phyloP scores from a whole-genome alignment of 768 basidiomycete genomes.

The Wakefieldia striispora region DNA sequence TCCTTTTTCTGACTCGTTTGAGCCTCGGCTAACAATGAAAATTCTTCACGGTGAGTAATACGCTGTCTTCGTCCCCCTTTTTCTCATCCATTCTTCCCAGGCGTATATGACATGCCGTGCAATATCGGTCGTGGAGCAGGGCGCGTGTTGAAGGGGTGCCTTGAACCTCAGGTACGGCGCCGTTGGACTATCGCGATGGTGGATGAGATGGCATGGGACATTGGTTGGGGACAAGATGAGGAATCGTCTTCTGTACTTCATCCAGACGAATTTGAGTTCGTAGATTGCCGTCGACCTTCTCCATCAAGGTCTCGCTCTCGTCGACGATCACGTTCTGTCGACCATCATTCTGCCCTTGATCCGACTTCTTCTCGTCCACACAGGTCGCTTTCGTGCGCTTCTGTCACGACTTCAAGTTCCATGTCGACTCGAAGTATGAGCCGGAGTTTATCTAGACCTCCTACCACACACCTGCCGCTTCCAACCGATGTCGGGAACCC shows the following conservation, averaged over 20 bases:
- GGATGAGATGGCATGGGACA: constrained; percentile 76
- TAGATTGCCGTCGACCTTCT: constrained; percentile 17
- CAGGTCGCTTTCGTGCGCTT: constrained; percentile 52
- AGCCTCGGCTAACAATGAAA: constrained; percentile 89
- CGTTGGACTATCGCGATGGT: constrained; percentile 85
- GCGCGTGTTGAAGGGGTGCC: constrained; percentile 74
- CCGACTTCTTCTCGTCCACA: constrained; percentile 31
- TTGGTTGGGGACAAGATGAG: constrained; percentile 61
- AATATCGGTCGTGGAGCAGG: constrained; percentile 61
- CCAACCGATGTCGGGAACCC: constrained; percentile 25
- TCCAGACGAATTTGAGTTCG: constrained; percentile 29
- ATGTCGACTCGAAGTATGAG: constrained; percentile 38
- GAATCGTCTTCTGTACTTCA: constrained; percentile 31
- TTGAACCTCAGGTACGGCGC: constrained; percentile 56
- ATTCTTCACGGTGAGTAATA: constrained; percentile 73
- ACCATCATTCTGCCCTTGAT: constrained; percentile 7
- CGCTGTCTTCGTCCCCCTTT: not conserved
- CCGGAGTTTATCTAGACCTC: constrained; percentile 42
- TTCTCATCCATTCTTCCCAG: constrained; percentile 36
- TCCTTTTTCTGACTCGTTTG: constrained; percentile 87
- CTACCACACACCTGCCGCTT: constrained; percentile 21
- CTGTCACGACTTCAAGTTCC: constrained; percentile 39
- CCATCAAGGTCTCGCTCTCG: constrained; percentile 15
- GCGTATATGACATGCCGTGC: constrained; percentile 57
- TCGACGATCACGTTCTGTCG: constrained; percentile 32